These are phyloP conservation scores for Hordeum pubiflorum DNA, from an alignment of 202 grass and related monocot species.

Conservation along the genomic window DNA sequence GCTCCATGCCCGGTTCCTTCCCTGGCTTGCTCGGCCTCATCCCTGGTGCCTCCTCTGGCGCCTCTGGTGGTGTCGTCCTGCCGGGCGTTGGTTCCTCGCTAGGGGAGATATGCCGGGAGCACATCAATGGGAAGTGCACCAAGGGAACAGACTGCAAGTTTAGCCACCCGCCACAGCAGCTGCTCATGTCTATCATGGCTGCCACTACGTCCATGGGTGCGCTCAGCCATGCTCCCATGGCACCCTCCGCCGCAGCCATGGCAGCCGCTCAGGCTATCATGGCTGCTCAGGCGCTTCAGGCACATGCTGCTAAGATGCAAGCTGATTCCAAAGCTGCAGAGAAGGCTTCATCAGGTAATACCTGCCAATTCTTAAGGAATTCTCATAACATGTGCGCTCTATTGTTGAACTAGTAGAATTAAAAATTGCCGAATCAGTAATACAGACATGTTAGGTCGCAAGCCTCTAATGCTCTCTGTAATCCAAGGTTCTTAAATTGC, in stretches of 20 bases:
- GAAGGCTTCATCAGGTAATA: slow-evolving; percentile 48
- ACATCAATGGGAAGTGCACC: slow-evolving; percentile 59
- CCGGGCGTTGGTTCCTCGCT: slow-evolving; percentile 69
- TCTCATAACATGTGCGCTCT: neutral
- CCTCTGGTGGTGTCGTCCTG: slow-evolving; percentile 64
- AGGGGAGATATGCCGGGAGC: slow-evolving; percentile 81
- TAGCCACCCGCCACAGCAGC: slow-evolving; percentile 70
- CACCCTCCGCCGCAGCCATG: slow-evolving; percentile 89
- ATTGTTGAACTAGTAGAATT: slow-evolving; percentile 5
- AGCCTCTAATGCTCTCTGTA: neutral
- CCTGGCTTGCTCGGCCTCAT: slow-evolving; percentile 62
- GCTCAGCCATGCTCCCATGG: slow-evolving; percentile 56
- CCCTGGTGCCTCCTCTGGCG: slow-evolving; percentile 39
- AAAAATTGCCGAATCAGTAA: neutral
- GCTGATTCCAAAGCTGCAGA: slow-evolving; percentile 36
- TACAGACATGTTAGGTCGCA: neutral
- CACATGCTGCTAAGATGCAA: slow-evolving; percentile 69
- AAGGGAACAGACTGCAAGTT: slow-evolving; percentile 56
- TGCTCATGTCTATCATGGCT: slow-evolving; percentile 68
- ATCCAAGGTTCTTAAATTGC: neutral
- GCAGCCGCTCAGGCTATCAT: slow-evolving; percentile 94
- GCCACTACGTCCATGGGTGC: slow-evolving; percentile 57
- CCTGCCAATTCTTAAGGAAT: neutral
- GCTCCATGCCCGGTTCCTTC: slow-evolving; percentile 45
- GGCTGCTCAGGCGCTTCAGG: slow-evolving; percentile 80